A percentile compares a stretch with the other conserved stretches of the same genome.
phyloP scores from a whole-genome alignment of 139 green algal genomes.

The Klebsormidium nitens region DNA sequence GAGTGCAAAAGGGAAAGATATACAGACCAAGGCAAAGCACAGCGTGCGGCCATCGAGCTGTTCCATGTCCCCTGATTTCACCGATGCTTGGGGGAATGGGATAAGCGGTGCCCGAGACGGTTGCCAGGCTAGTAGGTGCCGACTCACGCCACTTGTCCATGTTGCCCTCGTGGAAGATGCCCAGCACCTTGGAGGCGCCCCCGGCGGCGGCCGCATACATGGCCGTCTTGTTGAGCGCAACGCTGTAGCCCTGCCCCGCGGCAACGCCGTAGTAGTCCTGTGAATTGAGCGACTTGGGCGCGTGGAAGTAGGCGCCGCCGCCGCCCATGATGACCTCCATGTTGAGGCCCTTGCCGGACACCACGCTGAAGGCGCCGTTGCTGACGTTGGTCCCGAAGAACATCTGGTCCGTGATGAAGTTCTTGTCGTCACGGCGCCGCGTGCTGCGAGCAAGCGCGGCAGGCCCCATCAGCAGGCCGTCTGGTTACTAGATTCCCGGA shows the following conservation, averaged over 20 bases:
- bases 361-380: not conserved
- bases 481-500: too few relatives aligned
- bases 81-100: too few relatives aligned
- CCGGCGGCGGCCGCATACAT: not conserved
- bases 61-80: too few relatives aligned
- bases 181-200: not conserved
- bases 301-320: conserved; percentile 4
- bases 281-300: not conserved
- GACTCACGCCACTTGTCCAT: conserved; percentile 9
- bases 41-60: too few relatives aligned
- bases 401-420: conserved; percentile 1
- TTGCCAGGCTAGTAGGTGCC: too few relatives aligned
- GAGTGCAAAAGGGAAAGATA: too few relatives aligned
- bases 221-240: not conserved
- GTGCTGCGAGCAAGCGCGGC: conserved; percentile 9
- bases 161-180: conserved; percentile 13
- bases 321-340: conserved; percentile 11
- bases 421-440: conserved; percentile 2
- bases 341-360: conserved; percentile 3
- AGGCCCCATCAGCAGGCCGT: too few relatives aligned
- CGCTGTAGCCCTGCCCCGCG: not conserved
- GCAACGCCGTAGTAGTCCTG: not conserved
- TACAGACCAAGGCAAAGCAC: too few relatives aligned
- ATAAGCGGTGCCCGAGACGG: too few relatives aligned
- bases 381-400: not conserved